phyloP scores from a whole-genome alignment of 345 rosid genomes.

The Excoecaria cochinchinensis region DNA sequence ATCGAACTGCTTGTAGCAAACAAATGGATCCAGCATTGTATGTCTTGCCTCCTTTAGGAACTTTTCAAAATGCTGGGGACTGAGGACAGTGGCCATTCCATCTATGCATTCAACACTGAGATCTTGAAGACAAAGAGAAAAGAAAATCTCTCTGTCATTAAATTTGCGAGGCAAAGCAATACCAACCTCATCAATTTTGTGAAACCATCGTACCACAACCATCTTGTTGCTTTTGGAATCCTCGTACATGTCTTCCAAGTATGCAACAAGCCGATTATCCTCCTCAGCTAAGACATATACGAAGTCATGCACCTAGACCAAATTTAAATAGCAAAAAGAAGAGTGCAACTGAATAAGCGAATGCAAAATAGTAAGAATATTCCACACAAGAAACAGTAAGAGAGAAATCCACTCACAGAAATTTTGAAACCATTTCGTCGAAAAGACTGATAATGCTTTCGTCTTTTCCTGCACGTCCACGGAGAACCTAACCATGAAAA shows the following conservation, averaged over 20 bases:
- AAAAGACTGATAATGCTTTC: slow-evolving; percentile 67
- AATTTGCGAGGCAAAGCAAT: slow-evolving; percentile 48
- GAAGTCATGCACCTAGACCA: slow-evolving; percentile 61
- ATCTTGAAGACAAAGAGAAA: slow-evolving; percentile 85
- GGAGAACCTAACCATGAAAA: slow-evolving; percentile 66
- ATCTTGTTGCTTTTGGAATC: slow-evolving; percentile 64
- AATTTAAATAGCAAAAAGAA: background rate
- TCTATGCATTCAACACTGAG: slow-evolving; percentile 81
- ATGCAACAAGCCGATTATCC: slow-evolving; percentile 65
- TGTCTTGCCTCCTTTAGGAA: slow-evolving; percentile 34
- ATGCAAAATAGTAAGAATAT: background rate
- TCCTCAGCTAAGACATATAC: slow-evolving; percentile 79
- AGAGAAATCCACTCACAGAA: slow-evolving; percentile 47
- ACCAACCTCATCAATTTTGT: slow-evolving; percentile 89
- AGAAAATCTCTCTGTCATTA: slow-evolving; percentile 80
- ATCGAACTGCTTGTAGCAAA: slow-evolving; percentile 62
- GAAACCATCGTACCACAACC: slow-evolving; percentile 91
- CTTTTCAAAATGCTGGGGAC: slow-evolving; percentile 66
- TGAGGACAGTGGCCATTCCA: slow-evolving; percentile 80
- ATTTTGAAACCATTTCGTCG: slow-evolving; percentile 56
- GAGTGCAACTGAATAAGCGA: background rate
- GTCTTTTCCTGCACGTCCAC: slow-evolving; percentile 56
- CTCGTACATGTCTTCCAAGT: slow-evolving; percentile 80
- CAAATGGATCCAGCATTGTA: slow-evolving; percentile 43
- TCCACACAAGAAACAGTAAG: background rate